phyloP scores from a whole-genome alignment of 108 stramenopile genomes.

The Fragilaria crotonensis region DNA sequence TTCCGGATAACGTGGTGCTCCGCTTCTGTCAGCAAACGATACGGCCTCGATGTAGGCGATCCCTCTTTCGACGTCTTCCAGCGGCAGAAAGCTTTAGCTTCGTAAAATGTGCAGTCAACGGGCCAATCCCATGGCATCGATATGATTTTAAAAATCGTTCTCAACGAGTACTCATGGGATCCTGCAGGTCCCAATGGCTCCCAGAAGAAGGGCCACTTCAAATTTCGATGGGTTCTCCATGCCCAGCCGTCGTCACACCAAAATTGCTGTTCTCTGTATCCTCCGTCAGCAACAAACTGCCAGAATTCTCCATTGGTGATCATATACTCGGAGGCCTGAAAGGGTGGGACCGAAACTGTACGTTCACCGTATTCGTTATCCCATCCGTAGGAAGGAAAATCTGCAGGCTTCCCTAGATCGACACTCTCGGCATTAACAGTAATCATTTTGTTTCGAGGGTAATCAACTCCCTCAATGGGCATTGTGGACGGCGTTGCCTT shows the following conservation, averaged over 20 bases:
- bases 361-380: constrained; percentile 95
- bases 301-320: constrained; percentile 92
- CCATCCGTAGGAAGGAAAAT: constrained; percentile 92
- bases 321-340: constrained; percentile 80
- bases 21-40: constrained; percentile 83
- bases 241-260: constrained; percentile 95
- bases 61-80: constrained; percentile 79
- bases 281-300: constrained; percentile 89
- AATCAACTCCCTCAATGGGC: constrained; percentile 53
- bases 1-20: constrained; percentile 86
- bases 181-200: constrained; percentile 75
- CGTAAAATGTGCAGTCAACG: constrained; percentile 92
- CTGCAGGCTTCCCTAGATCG: constrained; percentile 80
- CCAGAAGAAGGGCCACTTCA: constrained; percentile 94
- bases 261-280: constrained; percentile 65
- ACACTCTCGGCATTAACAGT: constrained; percentile 37
- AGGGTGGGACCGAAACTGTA: constrained; percentile 64
- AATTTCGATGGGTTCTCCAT: constrained; percentile 86
- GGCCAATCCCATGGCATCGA: constrained; percentile 92
- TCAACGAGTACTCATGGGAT: constrained; percentile 78
- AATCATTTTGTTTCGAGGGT: constrained; percentile 63
- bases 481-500: constrained; percentile 24
- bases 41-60: constrained; percentile 47
- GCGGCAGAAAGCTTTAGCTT: constrained; percentile 84
- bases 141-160: constrained; percentile 83